Percentiles rank a stretch among this genome's conserved stretches.
These are phyloP conservation scores for Fagopyrum esculentum DNA, from an alignment of 148 eudicot species.

Conservation along the genomic window DNA sequence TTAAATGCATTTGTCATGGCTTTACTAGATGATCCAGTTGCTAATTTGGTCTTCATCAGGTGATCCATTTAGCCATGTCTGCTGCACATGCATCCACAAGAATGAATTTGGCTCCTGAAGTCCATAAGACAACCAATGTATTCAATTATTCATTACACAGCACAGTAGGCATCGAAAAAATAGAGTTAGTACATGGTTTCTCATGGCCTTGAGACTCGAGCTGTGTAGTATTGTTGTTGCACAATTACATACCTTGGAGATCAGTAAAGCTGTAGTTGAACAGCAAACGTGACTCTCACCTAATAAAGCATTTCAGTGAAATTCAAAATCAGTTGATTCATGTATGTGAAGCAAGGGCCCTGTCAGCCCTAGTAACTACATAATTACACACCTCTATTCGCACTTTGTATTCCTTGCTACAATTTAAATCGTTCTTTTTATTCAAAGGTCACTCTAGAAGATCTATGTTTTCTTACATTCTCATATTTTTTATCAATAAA, in stretches of 20 bases:
- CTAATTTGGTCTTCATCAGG: not conserved
- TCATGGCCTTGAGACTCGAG: not conserved
- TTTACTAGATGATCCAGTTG: slow-evolving; percentile 5
- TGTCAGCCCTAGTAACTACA: too few species aligned
- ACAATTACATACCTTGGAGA: not conserved
- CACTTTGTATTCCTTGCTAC: too few species aligned
- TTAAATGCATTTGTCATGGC: not conserved
- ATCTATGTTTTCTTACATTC: too few species aligned
- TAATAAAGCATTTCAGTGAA: slow-evolving; percentile 2
- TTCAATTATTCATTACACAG: not conserved
- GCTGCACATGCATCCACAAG: slow-evolving; percentile 15
- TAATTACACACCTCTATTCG: too few species aligned
- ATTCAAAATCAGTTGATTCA: not conserved
- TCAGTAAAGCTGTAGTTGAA: slow-evolving; percentile 10
- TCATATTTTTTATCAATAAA: too few species aligned
- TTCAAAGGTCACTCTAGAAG: too few species aligned
- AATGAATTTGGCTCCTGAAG: slow-evolving; percentile 7
- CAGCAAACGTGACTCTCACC: not conserved
- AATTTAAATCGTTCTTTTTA: too few species aligned
- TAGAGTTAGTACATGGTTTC: too few species aligned
- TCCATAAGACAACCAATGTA: not conserved
- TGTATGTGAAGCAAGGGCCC: too few species aligned
- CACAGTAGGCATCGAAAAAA: not conserved
- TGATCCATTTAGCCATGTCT: slow-evolving; percentile 8
- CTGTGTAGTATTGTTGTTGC: not conserved